Evolutionary conservation across 768 basidiomycete species (phyloP), one percentile per base, ranked within the genome.

Genomic region (Boletus subparvulus): DNA sequence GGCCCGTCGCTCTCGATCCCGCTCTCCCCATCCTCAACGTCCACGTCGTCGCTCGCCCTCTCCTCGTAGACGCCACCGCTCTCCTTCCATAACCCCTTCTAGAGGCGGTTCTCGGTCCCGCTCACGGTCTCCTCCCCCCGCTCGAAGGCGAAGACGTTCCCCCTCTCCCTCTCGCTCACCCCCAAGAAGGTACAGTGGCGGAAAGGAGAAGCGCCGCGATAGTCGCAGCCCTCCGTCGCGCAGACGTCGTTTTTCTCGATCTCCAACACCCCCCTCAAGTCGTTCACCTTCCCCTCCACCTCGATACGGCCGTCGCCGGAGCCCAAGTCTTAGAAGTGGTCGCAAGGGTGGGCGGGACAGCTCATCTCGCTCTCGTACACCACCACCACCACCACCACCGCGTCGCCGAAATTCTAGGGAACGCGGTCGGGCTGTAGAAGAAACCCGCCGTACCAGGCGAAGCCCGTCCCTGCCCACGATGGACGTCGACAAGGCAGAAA

Each of bases 211-310:
- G 49, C 63, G 58, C n/a, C 69, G 69, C 35, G 65, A 62, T n/a
- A 71, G 69, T 30, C 68, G 73, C 55, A 59, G 69, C 66, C 45
- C 76, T 66, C 65, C 73, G 50, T 63, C 67, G 3, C 67, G 70
- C 35, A 76, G 76, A 16, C 76, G 78, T n/a, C 74, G 72, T 12
- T 77, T 72, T 61, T 70, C 83, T 65, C 68, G 81, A 67, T 69
- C 84, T 11, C 77, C 74, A 16, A 81, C 85, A 1, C 73, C 73
- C 7, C 77, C 83, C 2, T 83, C 82, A 8, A 76, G 76, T 44
- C 75, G 77, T 39, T 75, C 74, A 8, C 67, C 58, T 30, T 62
- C 73, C 0, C 62, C 61, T 14, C 69, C 61, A 10, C 58, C 71
- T 36, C 80, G 75, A 12, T 78, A 77, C 56, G 66, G 68, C 43